Percentiles rank a stretch among this genome's conserved stretches.
phyloP scores from a whole-genome alignment of 257 asterid species.

The Nicotiana undulata region DNA sequence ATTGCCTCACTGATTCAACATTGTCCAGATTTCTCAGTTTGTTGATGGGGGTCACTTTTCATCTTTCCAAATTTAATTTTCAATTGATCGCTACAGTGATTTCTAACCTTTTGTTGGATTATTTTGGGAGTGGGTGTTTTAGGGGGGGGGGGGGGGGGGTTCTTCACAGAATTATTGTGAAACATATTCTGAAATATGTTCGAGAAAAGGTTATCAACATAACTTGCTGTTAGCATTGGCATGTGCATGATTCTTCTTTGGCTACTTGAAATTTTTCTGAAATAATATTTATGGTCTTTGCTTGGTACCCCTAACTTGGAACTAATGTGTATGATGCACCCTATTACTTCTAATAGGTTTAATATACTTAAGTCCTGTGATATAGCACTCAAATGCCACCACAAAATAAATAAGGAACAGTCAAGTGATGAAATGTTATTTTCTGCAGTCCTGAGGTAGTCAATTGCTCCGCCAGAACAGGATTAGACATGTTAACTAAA shows the following conservation, averaged over 20 bases:
- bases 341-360: background rate
- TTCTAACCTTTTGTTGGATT: background rate
- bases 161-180: background rate
- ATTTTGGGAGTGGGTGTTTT: background rate
- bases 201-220: background rate
- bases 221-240: background rate
- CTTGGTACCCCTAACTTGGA: background rate
- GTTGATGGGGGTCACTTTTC: background rate
- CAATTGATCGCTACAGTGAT: background rate
- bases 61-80: background rate
- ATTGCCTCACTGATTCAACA: background rate
- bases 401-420: background rate
- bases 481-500: conserved; percentile 73
- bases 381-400: background rate
- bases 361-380: background rate
- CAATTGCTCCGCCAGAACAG: conserved; percentile 88
- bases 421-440: background rate
- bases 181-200: background rate
- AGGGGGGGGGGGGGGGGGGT: background rate
- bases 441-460: conserved; percentile 75
- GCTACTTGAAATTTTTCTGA: background rate
- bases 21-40: background rate
- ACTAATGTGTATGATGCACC: background rate
- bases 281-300: background rate
- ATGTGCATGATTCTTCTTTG: background rate